Base-by-base conservation (phyloP, 352 stramenopile genomes). In the Pythium myriotylum region DNA sequence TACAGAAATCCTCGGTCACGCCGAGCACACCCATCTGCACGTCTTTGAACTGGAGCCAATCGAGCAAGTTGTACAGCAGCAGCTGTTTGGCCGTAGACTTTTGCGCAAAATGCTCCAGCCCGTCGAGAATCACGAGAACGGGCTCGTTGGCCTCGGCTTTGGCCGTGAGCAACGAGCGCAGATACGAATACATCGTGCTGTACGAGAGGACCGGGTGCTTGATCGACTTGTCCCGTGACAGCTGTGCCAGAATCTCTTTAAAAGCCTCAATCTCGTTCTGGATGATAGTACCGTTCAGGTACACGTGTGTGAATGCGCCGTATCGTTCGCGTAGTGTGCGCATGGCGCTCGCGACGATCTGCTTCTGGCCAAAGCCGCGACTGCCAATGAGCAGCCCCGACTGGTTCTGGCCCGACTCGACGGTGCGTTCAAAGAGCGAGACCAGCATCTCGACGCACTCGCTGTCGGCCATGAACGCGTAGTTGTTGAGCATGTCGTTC, bases 251-350 rank as follows among this genome's bases (percentile, higher is more conserved):
- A 16, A 95, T 70, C 73, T 95, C 86, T 52, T 91, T 91, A 54
- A 95, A 95, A 14, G 81, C 83, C 61, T 95, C 86, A 17, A 92
- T 80, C 52, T 95, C 86, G 64, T 90, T 93, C 56, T 88, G 78
- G 24, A 95, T 59, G 39, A 91, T 77, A 47, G 82, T 81, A 33
- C 86, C 84, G 35, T 92, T 92, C 4, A 94, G 65, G 53, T 92
- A 92, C 22, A 94, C 79, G 50, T 78, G 45, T 8, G 76, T 79
- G 62, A 92, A 93, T 4, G 51, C 17, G 6, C 77, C 63, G 22
- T 68, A 68, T 17, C 56, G 71, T 12, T 12, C 39, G 16, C 70
- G 79, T 43, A 95, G 73, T 2, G 70, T 72, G 19, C 67, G 74
- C 67, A 95, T 67, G 10, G 80, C 78, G 13, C 65, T 72, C 17